A percentile compares a stretch with the other conserved stretches of the same genome.
Conservation (phyloP, 768 basidiomycete species). For the Dictyophora rubrovolvata region DNA sequence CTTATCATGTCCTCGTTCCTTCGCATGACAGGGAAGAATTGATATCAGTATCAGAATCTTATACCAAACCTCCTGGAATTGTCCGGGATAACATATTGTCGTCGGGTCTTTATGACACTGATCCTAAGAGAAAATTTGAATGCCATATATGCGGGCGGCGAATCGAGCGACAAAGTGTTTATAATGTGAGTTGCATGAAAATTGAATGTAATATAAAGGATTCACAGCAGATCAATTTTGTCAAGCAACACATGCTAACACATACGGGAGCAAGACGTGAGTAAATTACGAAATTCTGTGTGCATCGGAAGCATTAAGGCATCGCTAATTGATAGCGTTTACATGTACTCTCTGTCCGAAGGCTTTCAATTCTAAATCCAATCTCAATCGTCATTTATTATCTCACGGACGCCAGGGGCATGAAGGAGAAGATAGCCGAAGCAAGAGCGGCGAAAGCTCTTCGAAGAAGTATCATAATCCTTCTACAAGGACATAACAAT, state of each 20-base stretch:
- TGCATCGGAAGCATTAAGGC: background rate
- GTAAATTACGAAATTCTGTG: background rate
- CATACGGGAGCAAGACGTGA: constrained; percentile 7
- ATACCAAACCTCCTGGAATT: constrained; percentile 5
- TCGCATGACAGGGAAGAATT: background rate
- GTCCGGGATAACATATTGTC: constrained; percentile 1
- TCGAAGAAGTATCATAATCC: constrained; percentile 7
- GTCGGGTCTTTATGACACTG: background rate
- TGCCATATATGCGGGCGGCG: constrained; percentile 4
- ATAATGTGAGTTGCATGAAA: constrained; percentile 4
- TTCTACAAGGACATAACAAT: background rate
- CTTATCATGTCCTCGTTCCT: constrained; percentile 6
- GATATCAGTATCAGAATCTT: constrained; percentile 5
- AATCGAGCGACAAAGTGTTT: constrained; percentile 8
- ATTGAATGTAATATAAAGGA: background rate
- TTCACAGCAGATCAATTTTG: background rate
- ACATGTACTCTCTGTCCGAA: constrained; percentile 2
- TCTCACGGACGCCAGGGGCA: background rate
- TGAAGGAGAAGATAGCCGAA: background rate
- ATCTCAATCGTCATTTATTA: constrained; percentile 2
- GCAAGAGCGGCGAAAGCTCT: background rate
- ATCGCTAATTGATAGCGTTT: background rate
- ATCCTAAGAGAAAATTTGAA: constrained; percentile 8
- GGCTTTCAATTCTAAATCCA: constrained; percentile 9
- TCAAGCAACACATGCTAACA: constrained; percentile 9